Percentiles rank a stretch among this genome's conserved stretches.
Evolutionary conservation across 176 grass and related monocot species (phyloP).

Genomic region (Lolium perenne): DNA sequence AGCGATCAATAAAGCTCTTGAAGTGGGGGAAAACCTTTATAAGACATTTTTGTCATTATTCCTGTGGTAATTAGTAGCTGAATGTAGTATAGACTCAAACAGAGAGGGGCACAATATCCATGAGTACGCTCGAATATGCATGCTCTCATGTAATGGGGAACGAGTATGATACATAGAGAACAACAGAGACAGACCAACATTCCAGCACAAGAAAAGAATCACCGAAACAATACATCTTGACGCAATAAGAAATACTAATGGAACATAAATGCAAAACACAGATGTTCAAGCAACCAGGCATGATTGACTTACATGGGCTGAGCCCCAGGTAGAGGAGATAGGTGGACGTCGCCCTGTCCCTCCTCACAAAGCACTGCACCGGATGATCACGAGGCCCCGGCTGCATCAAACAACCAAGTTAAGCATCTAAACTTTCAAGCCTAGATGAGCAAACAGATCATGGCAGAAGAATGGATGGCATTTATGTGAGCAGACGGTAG

Average conservation of each 20-base stretch:
- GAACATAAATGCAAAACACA: conserved; percentile 2
- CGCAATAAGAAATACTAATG: neutral
- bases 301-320: conserved; percentile 79
- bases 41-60: neutral
- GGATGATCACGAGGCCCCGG: conserved; percentile 76
- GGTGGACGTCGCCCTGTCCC: conserved; percentile 85
- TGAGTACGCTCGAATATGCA: neutral
- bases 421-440: conserved; percentile 30
- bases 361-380: conserved; percentile 91
- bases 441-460: conserved; percentile 13
- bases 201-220: neutral
- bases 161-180: neutral
- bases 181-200: neutral
- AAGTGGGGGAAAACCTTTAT: neutral
- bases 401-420: conserved; percentile 53
- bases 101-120: neutral
- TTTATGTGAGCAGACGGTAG: neutral
- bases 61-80: neutral
- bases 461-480: neutral
- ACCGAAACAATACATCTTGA: conserved; percentile 4
- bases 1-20: conserved; percentile 30
- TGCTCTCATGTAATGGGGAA: neutral
- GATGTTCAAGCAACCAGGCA: conserved; percentile 7
- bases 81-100: neutral
- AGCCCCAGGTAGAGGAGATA: conserved; percentile 91